Evolutionary conservation across 2,329 filamentous ascomycete species (phyloP).

Genomic region (Fusarium sp.): DNA sequence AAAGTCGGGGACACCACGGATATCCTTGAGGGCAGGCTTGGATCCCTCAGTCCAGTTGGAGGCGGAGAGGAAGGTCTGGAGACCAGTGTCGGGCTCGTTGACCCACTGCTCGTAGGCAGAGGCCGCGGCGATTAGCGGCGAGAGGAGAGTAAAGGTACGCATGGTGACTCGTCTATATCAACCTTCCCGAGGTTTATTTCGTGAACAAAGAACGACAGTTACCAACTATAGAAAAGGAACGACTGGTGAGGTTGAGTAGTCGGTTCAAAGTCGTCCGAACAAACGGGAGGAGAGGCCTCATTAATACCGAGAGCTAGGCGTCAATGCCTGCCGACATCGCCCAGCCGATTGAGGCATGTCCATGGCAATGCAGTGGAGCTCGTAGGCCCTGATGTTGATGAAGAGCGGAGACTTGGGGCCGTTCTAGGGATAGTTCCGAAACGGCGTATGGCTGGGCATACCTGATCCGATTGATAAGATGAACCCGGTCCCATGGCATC

Average conservation of each 20-base stretch:
- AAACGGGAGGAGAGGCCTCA: background rate
- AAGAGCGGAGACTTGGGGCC: slow-evolving; percentile 18
- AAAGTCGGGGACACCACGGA: slow-evolving; percentile 61
- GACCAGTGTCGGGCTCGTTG: slow-evolving; percentile 52
- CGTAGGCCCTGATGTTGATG: slow-evolving; percentile 26
- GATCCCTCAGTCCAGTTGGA: slow-evolving; percentile 48
- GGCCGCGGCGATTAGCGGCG: slow-evolving; percentile 40
- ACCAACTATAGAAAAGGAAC: slow-evolving; percentile 7
- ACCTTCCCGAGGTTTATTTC: slow-evolving; percentile 25
- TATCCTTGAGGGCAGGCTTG: slow-evolving; percentile 54
- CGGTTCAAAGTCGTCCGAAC: background rate
- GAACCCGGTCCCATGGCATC: background rate
- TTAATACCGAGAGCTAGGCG: slow-evolving; percentile 2
- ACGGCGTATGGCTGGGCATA: background rate
- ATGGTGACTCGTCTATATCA: slow-evolving; percentile 9
- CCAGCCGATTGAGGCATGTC: background rate
- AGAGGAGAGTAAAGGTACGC: slow-evolving; percentile 26
- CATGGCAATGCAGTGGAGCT: slow-evolving; percentile 24
- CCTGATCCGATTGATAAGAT: slow-evolving; percentile 42
- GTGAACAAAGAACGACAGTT: slow-evolving; percentile 13
- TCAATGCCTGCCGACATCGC: background rate
- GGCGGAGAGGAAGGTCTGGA: slow-evolving; percentile 44
- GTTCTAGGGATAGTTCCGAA: background rate
- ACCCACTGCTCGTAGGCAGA: slow-evolving; percentile 47
- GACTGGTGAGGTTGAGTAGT: background rate